Evolutionary conservation across 2,329 filamentous ascomycete genomes (phyloP).

Genomic region (Cladorrhinum sp.): DNA sequence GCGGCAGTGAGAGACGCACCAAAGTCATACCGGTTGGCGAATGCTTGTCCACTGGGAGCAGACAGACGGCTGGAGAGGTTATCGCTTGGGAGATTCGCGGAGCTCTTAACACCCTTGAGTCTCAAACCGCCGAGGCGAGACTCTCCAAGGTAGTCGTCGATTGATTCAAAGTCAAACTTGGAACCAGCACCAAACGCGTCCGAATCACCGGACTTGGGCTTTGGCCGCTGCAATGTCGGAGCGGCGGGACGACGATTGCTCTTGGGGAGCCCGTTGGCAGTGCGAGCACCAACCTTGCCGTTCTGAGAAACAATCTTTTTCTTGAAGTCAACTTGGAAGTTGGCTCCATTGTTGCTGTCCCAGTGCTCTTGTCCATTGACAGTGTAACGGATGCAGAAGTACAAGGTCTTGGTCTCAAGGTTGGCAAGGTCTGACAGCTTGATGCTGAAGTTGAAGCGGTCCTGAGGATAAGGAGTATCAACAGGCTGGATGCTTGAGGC

Average conservation of each 20-base stretch:
- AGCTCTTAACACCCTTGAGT: constrained; percentile 67
- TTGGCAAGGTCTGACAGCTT: constrained; percentile 88
- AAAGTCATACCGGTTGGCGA: constrained; percentile 94
- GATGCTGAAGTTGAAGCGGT: constrained; percentile 92
- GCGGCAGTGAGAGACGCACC: constrained; percentile 84
- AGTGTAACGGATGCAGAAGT: constrained; percentile 85
- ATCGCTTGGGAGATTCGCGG: constrained; percentile 60
- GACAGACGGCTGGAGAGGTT: constrained; percentile 51
- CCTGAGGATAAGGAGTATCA: constrained; percentile 63
- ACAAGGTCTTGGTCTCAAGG: constrained; percentile 86
- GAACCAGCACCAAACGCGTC: constrained; percentile 70
- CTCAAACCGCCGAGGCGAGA: constrained; percentile 57
- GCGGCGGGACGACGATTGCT: constrained; percentile 56
- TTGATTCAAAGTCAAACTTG: constrained; percentile 56
- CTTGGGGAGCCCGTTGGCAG: constrained; percentile 58
- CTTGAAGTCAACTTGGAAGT: constrained; percentile 92
- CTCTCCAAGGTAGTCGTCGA: constrained; percentile 63
- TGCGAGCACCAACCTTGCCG: constrained; percentile 53
- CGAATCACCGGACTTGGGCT: constrained; percentile 56
- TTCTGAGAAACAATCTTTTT: constrained; percentile 69
- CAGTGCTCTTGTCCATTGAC: constrained; percentile 84
- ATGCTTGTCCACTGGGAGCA: constrained; percentile 65
- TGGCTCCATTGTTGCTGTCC: constrained; percentile 86
- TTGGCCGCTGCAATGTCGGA: constrained; percentile 44
- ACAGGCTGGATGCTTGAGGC: constrained; percentile 71